Evolutionary conservation across 306 rosid genomes (phyloP), one percentile per base, ranked within the genome.

Genomic region (Vicia faba): DNA sequence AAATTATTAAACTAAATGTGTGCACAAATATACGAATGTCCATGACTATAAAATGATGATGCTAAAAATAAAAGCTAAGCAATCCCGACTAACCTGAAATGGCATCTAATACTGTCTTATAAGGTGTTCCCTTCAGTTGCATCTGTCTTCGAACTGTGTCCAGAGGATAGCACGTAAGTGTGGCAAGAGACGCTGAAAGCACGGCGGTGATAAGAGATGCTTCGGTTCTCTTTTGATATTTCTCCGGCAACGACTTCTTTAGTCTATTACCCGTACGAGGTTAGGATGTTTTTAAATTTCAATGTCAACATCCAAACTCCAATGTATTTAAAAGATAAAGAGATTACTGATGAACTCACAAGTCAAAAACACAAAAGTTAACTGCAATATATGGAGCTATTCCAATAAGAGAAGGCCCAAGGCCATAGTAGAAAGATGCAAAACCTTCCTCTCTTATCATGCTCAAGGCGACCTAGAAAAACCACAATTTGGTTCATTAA

Each of bases 361-460:
- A 84, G 87, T 91, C 97, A 77, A 91, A 91, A 80, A 91, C 74
- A 65, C 97, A 91, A 54, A 91, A 91, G 74, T 91, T 91, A 64
- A 87, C 89, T n/a, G 97, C 97, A 80, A 91, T 84, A 62, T 91
- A 91, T 45, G 97, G 97, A 79, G 97, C 97, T 58, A 88, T 87
- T 73, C 87, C 85, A 35, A 88, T 73, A 29, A 91, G 89, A 66
- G 97, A 85, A 74, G 97, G 96, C 72, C 97, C 95, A 12, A 91
- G 95, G 71, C 97, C 97, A 10, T 57, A 72, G 81, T 86, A 91
- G 80, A 91, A 88, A 14, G 97, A 83, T 55, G 83, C 80, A 70
- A 91, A 55, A 41, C 97, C 97, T 80, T 91, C 97, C 88, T 88
- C 97, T 77, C 78, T 80, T 61, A 91, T 76, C 96, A 91, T 91